These are phyloP conservation scores for Glebionis coronaria DNA, from an alignment of 129 eudicot genomes.

Conservation along the genomic window DNA sequence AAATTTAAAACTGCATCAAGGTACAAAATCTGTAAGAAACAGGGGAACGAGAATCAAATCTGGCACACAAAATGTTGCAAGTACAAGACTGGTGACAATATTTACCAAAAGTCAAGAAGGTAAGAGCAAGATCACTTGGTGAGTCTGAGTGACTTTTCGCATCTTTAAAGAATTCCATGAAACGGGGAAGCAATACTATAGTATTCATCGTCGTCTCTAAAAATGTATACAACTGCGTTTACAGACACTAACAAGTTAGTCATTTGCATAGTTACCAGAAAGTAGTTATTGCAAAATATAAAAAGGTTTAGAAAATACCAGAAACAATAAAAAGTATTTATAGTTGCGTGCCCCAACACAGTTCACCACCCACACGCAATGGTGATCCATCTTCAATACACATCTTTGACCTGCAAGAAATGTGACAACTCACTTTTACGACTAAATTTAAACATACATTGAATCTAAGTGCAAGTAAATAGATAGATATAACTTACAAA, in stretches of 20 bases:
- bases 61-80: not conserved
- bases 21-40: constrained; percentile 61
- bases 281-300: not conserved
- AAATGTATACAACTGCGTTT: constrained; percentile 60
- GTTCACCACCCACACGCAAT: constrained; percentile 92
- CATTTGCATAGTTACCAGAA: too few relatives aligned
- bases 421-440: not conserved
- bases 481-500: constrained; percentile 48
- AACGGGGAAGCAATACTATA: constrained; percentile 60
- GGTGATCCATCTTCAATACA: constrained; percentile 96
- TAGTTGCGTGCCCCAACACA: constrained; percentile 94
- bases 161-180: constrained; percentile 57
- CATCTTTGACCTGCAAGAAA: constrained; percentile 75
- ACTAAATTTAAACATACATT: too few relatives aligned
- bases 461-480: not conserved
- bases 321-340: constrained; percentile 75
- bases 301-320: constrained; percentile 40
- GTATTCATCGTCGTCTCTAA: constrained; percentile 72
- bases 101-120: constrained; percentile 72
- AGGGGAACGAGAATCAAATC: not conserved
- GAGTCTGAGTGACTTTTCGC: constrained; percentile 47
- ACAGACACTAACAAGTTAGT: not conserved
- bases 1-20: constrained; percentile 88
- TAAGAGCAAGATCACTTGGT: constrained; percentile 71
- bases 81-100: constrained; percentile 1